phyloP scores from a whole-genome alignment of 1,284 basidiomycete genomes.

The Ceratorhiza oryzae-sativae region DNA sequence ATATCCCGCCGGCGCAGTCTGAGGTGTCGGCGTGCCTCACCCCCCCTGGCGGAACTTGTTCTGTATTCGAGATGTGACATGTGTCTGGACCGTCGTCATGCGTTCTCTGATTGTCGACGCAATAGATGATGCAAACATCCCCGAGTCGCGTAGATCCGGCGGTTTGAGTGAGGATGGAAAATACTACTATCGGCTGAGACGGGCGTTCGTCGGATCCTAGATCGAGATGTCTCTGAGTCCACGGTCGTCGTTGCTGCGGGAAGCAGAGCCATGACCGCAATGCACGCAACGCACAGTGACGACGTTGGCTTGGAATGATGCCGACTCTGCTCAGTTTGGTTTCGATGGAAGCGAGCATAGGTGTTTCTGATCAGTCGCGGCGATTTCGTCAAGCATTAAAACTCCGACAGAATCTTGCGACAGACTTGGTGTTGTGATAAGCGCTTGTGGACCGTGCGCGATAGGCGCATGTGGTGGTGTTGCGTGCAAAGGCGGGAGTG shows the following conservation, averaged over 20 bases:
- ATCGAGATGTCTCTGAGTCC: conserved; percentile 1
- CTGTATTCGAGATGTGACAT: neutral
- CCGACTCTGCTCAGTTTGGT: conserved; percentile 22
- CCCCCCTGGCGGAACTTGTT: conserved; percentile 24
- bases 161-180: conserved; percentile 3
- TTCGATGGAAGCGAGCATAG: neutral
- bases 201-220: conserved; percentile 7
- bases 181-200: conserved; percentile 11
- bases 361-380: neutral
- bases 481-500: conserved; percentile 9
- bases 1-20: neutral
- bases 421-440: neutral
- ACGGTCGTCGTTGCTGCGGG: neutral
- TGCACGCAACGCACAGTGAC: neutral
- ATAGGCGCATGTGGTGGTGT: neutral
- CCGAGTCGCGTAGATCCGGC: conserved; percentile 22
- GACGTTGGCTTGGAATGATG: neutral
- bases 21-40: conserved; percentile 14
- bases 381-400: neutral
- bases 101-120: conserved; percentile 18
- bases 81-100: conserved; percentile 23
- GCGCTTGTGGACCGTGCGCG: neutral
- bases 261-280: conserved; percentile 3
- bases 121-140: conserved; percentile 21
- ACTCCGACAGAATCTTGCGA: neutral